Conservation (phyloP, 371 early-diverging fungal species). For the Paraphysoderma sedebokerense region DNA sequence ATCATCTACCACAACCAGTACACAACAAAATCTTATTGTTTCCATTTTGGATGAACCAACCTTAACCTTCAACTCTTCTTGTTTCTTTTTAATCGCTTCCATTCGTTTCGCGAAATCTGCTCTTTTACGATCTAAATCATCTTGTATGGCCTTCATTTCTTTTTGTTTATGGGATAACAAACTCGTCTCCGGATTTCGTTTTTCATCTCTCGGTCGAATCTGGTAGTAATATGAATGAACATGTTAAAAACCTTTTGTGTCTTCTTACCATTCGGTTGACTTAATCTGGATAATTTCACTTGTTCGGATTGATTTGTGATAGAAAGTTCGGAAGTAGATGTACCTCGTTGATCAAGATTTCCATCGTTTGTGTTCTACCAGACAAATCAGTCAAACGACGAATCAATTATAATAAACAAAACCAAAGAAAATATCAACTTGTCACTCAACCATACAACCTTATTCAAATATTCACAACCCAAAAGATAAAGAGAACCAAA, state of each 20-base stretch:
- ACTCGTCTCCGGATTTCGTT: constrained; percentile 22
- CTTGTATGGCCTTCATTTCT: constrained; percentile 28
- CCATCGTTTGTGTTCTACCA: neutral
- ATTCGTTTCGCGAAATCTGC: constrained; percentile 32
- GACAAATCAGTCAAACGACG: neutral
- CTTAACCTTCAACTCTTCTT: constrained; percentile 29
- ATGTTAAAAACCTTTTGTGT: neutral
- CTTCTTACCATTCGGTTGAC: neutral
- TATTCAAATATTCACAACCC: neutral
- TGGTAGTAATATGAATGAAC: neutral
- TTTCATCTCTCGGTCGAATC: neutral
- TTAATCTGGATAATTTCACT: neutral
- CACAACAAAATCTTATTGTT: neutral
- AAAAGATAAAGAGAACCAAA: neutral
- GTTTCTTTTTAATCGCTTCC: constrained; percentile 34
- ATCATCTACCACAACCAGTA: neutral
- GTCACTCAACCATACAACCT: neutral
- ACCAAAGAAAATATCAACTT: neutral
- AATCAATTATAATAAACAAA: neutral
- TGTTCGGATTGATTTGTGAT: neutral
- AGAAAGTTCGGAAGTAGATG: neutral
- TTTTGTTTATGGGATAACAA: constrained; percentile 28
- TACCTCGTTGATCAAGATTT: too few relatives aligned
- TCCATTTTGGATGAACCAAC: constrained; percentile 4
- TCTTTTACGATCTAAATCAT: constrained; percentile 21